phyloP scores from a whole-genome alignment of 805 yeast species.

The Zygoascus ofunaensis region DNA sequence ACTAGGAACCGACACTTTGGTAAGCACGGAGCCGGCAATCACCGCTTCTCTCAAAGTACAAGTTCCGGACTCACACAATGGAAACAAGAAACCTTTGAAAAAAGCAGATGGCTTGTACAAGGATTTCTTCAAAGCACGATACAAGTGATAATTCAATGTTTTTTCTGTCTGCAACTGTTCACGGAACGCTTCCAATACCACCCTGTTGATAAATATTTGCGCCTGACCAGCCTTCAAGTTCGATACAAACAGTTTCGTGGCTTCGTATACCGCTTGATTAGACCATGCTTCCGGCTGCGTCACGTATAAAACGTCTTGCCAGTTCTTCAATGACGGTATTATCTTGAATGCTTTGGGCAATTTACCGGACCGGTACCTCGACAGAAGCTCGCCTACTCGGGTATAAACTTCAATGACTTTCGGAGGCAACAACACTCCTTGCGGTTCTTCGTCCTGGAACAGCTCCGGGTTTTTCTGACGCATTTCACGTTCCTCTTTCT shows the following conservation, averaged over 20 bases:
- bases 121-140: conserved; percentile 84
- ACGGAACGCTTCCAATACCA: conserved; percentile 33
- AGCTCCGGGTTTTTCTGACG: conserved; percentile 8
- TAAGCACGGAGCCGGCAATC: conserved; percentile 83
- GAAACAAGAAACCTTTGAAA: conserved; percentile 91
- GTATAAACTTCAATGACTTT: conserved; percentile 93
- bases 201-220: conserved; percentile 60
- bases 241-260: conserved; percentile 88
- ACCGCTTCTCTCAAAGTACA: conserved; percentile 91
- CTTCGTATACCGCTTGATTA: conserved; percentile 89
- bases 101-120: conserved; percentile 96
- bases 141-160: conserved; percentile 82
- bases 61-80: conserved; percentile 68
- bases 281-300: conserved; percentile 94
- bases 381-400: conserved; percentile 77
- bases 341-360: conserved; percentile 95
- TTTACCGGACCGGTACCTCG: conserved; percentile 91
- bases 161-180: conserved; percentile 32
- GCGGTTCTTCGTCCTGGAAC: conserved; percentile 29
- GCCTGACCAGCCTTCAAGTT: conserved; percentile 82
- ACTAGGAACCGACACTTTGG: conserved; percentile 86
- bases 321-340: conserved; percentile 81
- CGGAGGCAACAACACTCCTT: conserved; percentile 83
- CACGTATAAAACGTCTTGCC: conserved; percentile 92
- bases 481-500: conserved; percentile 42